These are phyloP conservation scores for Glonium stellatum DNA, from an alignment of 495 filamentous ascomycete species.

Conservation along the genomic window DNA sequence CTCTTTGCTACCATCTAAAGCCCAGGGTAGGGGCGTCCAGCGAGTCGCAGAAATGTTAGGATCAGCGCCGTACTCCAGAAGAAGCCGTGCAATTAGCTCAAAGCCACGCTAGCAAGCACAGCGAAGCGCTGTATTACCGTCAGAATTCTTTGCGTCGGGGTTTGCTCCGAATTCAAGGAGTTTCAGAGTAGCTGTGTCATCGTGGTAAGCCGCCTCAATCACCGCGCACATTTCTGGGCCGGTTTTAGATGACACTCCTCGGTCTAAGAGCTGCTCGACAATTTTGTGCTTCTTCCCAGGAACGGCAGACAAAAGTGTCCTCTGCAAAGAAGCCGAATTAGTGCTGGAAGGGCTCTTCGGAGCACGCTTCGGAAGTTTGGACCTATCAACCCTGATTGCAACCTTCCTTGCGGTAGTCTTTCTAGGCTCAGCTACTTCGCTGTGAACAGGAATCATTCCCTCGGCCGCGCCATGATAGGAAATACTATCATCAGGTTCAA, in stretches of 20 bases:
- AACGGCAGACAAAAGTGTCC: neutral
- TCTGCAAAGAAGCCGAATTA: neutral
- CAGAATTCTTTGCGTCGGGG: neutral
- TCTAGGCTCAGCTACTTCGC: neutral
- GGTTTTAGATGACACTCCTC: neutral
- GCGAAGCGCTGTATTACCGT: neutral
- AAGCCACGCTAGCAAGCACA: neutral
- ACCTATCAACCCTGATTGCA: neutral
- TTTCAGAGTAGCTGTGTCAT: neutral
- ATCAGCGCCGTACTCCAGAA: neutral
- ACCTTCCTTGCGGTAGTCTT: neutral
- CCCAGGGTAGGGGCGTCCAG: neutral
- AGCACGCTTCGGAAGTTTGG: neutral
- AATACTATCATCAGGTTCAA: too few species aligned
- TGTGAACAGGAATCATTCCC: neutral
- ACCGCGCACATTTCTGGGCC: neutral
- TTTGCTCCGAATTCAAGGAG: neutral
- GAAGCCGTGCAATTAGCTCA: neutral
- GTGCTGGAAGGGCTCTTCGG: neutral
- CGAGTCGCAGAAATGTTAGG: neutral
- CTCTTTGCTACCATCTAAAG: neutral
- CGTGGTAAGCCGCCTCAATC: neutral
- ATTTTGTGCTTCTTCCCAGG: neutral
- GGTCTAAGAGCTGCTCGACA: neutral
- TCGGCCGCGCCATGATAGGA: too few species aligned